phyloP scores from a whole-genome alignment of 108 stramenopile genomes.

The Discostella stelligeroides region DNA sequence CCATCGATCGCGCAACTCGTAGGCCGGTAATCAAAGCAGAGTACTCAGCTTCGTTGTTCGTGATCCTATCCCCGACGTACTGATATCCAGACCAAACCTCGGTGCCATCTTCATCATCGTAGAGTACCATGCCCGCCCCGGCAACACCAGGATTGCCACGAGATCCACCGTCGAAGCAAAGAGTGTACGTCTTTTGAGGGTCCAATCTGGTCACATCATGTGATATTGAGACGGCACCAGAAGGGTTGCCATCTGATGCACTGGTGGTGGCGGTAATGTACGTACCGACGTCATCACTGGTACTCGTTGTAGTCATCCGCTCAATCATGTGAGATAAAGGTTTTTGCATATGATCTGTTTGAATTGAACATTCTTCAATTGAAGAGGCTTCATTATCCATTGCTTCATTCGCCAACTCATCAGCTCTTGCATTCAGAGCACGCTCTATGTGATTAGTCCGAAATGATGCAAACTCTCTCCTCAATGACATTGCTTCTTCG shows the following conservation, averaged over 20 bases:
- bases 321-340: too few relatives aligned
- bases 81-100: conserved; percentile 71
- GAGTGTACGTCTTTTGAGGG: conserved; percentile 18
- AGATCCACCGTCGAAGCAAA: conserved; percentile 84
- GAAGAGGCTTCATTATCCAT: conserved; percentile 58
- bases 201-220: too few relatives aligned
- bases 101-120: conserved; percentile 49
- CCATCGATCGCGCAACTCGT: conserved; percentile 65
- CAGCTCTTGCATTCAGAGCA: conserved; percentile 74
- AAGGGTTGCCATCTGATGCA: too few relatives aligned
- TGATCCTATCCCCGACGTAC: conserved; percentile 56
- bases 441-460: conserved; percentile 65
- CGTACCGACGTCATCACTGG: too few relatives aligned
- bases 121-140: conserved; percentile 79
- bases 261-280: too few relatives aligned
- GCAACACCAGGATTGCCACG: conserved; percentile 70
- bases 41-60: conserved; percentile 90
- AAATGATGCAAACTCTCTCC: conserved; percentile 55
- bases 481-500: conserved; percentile 39
- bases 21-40: conserved; percentile 63
- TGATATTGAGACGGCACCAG: too few relatives aligned
- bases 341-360: too few relatives aligned
- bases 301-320: too few relatives aligned
- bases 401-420: conserved; percentile 82
- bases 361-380: too few relatives aligned